Evolutionary conservation across 306 rosid genomes (phyloP).

Genomic region (Crotalaria pallida): DNA sequence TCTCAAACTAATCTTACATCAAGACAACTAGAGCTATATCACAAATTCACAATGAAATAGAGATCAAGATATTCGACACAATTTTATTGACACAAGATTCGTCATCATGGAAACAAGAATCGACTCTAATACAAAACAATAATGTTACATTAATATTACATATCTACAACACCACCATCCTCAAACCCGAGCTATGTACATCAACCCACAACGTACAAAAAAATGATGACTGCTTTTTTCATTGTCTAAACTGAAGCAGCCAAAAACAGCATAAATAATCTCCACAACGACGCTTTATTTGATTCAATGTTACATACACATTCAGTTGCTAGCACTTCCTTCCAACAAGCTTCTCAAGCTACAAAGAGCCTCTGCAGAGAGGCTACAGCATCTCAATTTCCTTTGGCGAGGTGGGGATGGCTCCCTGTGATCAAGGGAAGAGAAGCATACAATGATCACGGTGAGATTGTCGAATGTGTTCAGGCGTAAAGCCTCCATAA

Average conservation of each 20-base stretch:
- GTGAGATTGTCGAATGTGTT: conserved; percentile 85
- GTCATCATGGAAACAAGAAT: conserved; percentile 28
- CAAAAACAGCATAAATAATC: conserved; percentile 31
- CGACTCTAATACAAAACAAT: conserved; percentile 23
- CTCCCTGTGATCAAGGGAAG: conserved; percentile 44
- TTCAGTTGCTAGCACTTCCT: conserved; percentile 48
- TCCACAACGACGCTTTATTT: conserved; percentile 24
- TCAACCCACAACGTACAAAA: conserved; percentile 38
- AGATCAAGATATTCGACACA: conserved; percentile 6
- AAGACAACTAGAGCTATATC: background rate
- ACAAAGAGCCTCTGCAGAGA: conserved; percentile 88
- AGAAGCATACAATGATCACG: conserved; percentile 65
- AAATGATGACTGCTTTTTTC: conserved; percentile 57
- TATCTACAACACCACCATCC: conserved; percentile 40
- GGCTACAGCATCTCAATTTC: conserved; percentile 70
- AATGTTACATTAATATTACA: conserved; percentile 17
- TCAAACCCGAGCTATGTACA: conserved; percentile 40
- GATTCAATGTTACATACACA: conserved; percentile 11
- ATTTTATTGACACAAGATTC: conserved; percentile 31
- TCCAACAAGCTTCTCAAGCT: conserved; percentile 81
- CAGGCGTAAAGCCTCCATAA: conserved; percentile 73
- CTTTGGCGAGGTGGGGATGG: conserved; percentile 43
- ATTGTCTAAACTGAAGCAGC: conserved; percentile 50
- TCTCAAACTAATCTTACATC: background rate
- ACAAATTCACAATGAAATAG: background rate